A percentile compares a stretch with the other conserved stretches of the same genome.
These are phyloP conservation scores for Coemansia sp. DNA, from an alignment of 371 early-diverging fungal species.

Conservation along the genomic window DNA sequence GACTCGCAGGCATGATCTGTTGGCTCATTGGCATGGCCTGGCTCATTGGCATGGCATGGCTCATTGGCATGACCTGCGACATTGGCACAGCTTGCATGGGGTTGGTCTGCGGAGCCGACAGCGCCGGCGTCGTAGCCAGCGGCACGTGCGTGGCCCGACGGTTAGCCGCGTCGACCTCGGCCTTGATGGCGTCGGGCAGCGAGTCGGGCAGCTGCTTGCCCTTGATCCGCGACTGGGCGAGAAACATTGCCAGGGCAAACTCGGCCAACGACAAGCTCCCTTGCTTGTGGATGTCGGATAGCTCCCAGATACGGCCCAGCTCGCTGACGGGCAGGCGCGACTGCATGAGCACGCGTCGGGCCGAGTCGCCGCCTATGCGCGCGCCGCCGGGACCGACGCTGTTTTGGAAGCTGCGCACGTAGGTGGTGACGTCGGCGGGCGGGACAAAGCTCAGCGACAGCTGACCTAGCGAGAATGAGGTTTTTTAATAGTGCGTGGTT, in stretches of 20 bases:
- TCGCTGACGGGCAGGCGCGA: conserved; percentile 77
- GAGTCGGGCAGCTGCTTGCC: conserved; percentile 48
- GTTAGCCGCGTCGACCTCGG: conserved; percentile 26
- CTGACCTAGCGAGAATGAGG: conserved; percentile 1
- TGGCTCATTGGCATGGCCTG: not conserved
- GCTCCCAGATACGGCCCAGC: conserved; percentile 79
- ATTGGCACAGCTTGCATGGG: too few species aligned
- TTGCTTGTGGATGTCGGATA: conserved; percentile 42
- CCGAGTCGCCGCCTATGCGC: conserved; percentile 67
- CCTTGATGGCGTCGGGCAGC: conserved; percentile 50
- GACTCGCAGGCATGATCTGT: not conserved
- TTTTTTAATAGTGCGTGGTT: not conserved
- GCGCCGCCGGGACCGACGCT: conserved; percentile 5
- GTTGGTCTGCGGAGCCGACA: not conserved
- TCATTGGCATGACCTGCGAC: too few species aligned
- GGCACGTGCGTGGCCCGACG: not conserved
- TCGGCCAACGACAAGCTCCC: conserved; percentile 57
- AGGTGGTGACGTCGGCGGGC: conserved; percentile 18
- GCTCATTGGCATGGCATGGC: not conserved
- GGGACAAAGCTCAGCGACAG: conserved; percentile 41
- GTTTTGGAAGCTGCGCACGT: conserved; percentile 28
- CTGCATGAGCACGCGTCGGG: conserved; percentile 77
- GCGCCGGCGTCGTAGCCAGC: not conserved
- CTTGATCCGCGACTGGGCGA: conserved; percentile 52
- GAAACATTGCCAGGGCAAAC: conserved; percentile 61